Evolutionary conservation across 768 basidiomycete species (phyloP).

Genomic region (Boletus tylopilopsis): DNA sequence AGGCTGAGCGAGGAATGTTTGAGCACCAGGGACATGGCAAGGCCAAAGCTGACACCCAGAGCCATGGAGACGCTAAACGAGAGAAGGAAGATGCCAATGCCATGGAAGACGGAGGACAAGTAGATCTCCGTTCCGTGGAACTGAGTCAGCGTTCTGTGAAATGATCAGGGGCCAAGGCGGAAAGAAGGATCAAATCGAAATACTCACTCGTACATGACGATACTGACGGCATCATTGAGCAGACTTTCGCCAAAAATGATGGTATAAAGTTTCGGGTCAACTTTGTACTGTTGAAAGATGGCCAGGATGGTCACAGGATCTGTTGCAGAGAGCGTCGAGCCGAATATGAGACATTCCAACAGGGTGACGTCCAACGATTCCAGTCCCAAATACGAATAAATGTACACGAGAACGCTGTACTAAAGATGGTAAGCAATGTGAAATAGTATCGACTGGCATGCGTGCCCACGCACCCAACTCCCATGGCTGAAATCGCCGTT

Average conservation of each 20-base stretch:
- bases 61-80: conserved; percentile 95
- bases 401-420: conserved; percentile 85
- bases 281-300: conserved; percentile 98
- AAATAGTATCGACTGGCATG: background rate
- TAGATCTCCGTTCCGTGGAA: conserved; percentile 90
- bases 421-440: conserved; percentile 43
- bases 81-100: conserved; percentile 95
- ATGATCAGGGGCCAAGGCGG: background rate
- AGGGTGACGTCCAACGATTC: conserved; percentile 83
- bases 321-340: conserved; percentile 94
- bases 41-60: conserved; percentile 87
- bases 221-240: conserved; percentile 97
- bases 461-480: conserved; percentile 72
- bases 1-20: conserved; percentile 87
- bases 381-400: conserved; percentile 90
- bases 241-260: conserved; percentile 97
- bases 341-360: conserved; percentile 93
- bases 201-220: conserved; percentile 99
- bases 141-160: conserved; percentile 75
- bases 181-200: background rate
- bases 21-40: conserved; percentile 85
- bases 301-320: conserved; percentile 98
- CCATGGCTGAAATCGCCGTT: conserved; percentile 94
- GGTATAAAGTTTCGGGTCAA: conserved; percentile 96
- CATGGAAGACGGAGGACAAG: conserved; percentile 87